Evolutionary conservation across 805 yeast genomes (phyloP).

Genomic region (Metschnikowia shivogae): DNA sequence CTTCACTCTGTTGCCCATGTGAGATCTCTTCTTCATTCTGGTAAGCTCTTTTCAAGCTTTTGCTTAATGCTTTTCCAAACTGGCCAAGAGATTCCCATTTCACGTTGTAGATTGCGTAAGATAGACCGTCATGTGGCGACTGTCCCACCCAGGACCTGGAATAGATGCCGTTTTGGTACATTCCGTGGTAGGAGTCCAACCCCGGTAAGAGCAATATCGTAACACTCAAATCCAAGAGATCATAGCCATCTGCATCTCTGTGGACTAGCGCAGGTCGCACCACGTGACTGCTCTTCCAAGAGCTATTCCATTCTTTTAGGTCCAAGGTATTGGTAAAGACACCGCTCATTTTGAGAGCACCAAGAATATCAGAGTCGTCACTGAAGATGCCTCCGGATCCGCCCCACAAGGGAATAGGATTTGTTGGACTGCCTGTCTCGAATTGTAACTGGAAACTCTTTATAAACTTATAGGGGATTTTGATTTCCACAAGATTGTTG

Average conservation of each 20-base stretch:
- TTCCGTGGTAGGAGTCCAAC: constrained; percentile 60
- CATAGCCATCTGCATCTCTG: constrained; percentile 20
- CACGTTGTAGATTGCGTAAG: constrained; percentile 58
- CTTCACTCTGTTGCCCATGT: constrained; percentile 14
- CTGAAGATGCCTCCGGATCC: constrained; percentile 75
- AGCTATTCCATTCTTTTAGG: constrained; percentile 29
- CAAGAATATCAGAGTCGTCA: constrained; percentile 84
- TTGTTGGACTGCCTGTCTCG: constrained; percentile 19
- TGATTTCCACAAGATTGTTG: constrained; percentile 49
- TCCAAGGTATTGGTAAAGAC: constrained; percentile 40
- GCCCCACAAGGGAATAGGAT: constrained; percentile 64
- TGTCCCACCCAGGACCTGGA: constrained; percentile 65
- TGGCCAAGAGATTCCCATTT: constrained; percentile 42
- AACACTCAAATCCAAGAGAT: constrained; percentile 47
- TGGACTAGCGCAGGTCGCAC: constrained; percentile 19
- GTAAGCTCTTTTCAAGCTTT: constrained; percentile 26
- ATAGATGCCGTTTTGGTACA: constrained; percentile 62
- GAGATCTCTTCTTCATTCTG: constrained; percentile 19
- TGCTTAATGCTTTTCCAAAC: constrained; percentile 29
- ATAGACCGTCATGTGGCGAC: constrained; percentile 70
- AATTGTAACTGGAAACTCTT: constrained; percentile 34
- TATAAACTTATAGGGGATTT: constrained; percentile 47
- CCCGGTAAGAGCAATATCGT: constrained; percentile 65
- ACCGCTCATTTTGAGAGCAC: constrained; percentile 74
- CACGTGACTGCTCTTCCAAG: constrained; percentile 27